Evolutionary conservation across 441 rosid genomes (phyloP).

Genomic region (Flueggea neowawraea): DNA sequence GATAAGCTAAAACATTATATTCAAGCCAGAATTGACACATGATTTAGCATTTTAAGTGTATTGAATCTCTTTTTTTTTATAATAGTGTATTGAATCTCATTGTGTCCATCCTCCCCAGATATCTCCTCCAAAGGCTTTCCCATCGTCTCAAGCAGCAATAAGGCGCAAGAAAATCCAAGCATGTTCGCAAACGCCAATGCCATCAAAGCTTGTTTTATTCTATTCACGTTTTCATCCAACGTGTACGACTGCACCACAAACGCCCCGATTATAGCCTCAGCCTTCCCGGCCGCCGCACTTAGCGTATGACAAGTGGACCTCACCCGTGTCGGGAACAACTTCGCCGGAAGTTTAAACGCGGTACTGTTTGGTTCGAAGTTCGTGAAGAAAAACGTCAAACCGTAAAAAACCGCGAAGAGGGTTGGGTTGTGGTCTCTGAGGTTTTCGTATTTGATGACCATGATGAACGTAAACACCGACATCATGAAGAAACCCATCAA

Average conservation of each 20-base stretch:
- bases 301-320: slow-evolving; percentile 52
- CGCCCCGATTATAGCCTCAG: slow-evolving; percentile 42
- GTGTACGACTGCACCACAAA: slow-evolving; percentile 43
- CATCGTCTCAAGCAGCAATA: slow-evolving; percentile 42
- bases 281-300: slow-evolving; percentile 55
- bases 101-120: slow-evolving; percentile 45
- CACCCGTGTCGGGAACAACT: slow-evolving; percentile 47
- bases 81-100: no score
- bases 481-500: slow-evolving; percentile 49
- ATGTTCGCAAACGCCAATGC: slow-evolving; percentile 41
- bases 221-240: background rate
- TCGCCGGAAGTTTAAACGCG: slow-evolving; percentile 46
- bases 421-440: slow-evolving; percentile 17
- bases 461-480: slow-evolving; percentile 40
- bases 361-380: slow-evolving; percentile 55
- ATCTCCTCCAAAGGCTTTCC: slow-evolving; percentile 51
- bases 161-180: slow-evolving; percentile 45
- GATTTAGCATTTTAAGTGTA: no score
- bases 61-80: no score
- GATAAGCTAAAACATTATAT: no score
- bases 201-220: slow-evolving; percentile 26
- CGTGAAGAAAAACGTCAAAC: slow-evolving; percentile 47
- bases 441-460: slow-evolving; percentile 29
- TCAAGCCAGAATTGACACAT: no score
- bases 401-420: slow-evolving; percentile 35